Percentiles rank a stretch among this genome's conserved stretches.
Evolutionary conservation across 164 flowering plant species (phyloP).

Genomic region (Tetrastigma voinierianum): DNA sequence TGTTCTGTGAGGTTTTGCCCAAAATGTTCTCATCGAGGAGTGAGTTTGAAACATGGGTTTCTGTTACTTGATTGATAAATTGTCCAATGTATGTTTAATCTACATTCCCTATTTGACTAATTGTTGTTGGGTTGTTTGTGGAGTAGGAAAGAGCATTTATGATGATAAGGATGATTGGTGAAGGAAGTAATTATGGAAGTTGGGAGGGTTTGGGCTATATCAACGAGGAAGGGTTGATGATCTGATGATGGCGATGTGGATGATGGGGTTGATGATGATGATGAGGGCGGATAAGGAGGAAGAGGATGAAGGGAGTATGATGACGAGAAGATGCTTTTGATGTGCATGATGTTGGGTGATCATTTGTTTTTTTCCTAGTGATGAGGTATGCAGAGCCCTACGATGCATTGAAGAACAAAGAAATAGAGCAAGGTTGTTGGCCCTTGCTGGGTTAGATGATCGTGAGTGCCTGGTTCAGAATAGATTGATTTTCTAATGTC

Average conservation of each 20-base stretch:
- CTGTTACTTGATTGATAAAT: neutral
- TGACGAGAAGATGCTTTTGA: constrained; percentile 63
- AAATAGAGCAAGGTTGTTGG: too few relatives aligned
- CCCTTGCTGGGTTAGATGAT: too few relatives aligned
- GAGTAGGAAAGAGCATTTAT: constrained; percentile 83
- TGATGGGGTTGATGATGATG: constrained; percentile 28
- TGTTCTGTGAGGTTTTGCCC: too few relatives aligned
- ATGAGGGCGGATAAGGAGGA: constrained; percentile 21
- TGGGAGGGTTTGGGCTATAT: constrained; percentile 61
- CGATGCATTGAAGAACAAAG: too few relatives aligned
- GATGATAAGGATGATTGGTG: constrained; percentile 73
- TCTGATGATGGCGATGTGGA: constrained; percentile 21
- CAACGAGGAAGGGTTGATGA: constrained; percentile 38
- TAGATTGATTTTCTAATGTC: too few relatives aligned
- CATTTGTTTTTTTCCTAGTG: too few relatives aligned
- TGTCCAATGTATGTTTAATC: neutral
- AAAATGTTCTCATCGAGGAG: neutral
- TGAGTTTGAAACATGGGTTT: neutral
- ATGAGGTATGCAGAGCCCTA: too few relatives aligned
- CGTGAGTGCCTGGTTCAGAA: too few relatives aligned
- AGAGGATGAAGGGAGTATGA: constrained; percentile 21
- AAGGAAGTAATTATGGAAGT: constrained; percentile 64
- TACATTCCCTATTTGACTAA: neutral
- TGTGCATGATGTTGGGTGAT: constrained; percentile 50
- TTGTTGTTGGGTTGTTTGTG: neutral